A percentile compares a stretch with the other conserved stretches of the same genome.
These are phyloP conservation scores for Penicillium desertorum DNA, from an alignment of 495 filamentous ascomycete species.

Conservation along the genomic window DNA sequence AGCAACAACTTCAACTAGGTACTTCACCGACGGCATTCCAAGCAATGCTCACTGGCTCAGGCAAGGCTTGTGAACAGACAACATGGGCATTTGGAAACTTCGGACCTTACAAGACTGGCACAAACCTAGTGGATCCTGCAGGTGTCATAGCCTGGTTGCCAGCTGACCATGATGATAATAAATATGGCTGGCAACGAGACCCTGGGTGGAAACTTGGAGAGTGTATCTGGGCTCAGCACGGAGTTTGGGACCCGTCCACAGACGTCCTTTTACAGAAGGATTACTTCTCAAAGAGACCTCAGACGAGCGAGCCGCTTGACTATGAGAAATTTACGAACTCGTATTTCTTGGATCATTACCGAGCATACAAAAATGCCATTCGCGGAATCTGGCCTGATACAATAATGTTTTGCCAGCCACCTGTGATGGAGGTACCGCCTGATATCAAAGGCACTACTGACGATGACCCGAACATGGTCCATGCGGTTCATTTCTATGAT, in stretches of 20 bases:
- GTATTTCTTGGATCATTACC: slow-evolving; percentile 85
- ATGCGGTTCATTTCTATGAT: slow-evolving; percentile 94
- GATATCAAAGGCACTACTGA: slow-evolving; percentile 82
- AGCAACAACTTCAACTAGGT: slow-evolving; percentile 90
- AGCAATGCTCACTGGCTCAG: slow-evolving; percentile 84
- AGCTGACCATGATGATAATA: slow-evolving; percentile 72
- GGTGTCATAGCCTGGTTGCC: slow-evolving; percentile 84
- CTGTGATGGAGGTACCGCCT: slow-evolving; percentile 88
- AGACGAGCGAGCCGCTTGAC: slow-evolving; percentile 66
- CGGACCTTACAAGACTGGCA: slow-evolving; percentile 86
- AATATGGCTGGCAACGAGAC: slow-evolving; percentile 89
- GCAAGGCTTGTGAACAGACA: slow-evolving; percentile 81
- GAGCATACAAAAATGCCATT: slow-evolving; percentile 71
- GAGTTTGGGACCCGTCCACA: slow-evolving; percentile 82
- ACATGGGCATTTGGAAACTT: slow-evolving; percentile 93
- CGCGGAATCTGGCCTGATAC: slow-evolving; percentile 71
- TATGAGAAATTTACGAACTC: slow-evolving; percentile 84
- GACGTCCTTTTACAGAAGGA: slow-evolving; percentile 79
- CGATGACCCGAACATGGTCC: slow-evolving; percentile 86
- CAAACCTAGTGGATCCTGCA: slow-evolving; percentile 80
- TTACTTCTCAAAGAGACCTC: slow-evolving; percentile 80
- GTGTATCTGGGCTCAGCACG: slow-evolving; percentile 96
- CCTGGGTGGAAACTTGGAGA: slow-evolving; percentile 86
- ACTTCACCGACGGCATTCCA: slow-evolving; percentile 95
- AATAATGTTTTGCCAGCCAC: slow-evolving; percentile 89